These are phyloP conservation scores for Trichosporon sp. DNA, from an alignment of 1,284 basidiomycete genomes.

Conservation along the genomic window DNA sequence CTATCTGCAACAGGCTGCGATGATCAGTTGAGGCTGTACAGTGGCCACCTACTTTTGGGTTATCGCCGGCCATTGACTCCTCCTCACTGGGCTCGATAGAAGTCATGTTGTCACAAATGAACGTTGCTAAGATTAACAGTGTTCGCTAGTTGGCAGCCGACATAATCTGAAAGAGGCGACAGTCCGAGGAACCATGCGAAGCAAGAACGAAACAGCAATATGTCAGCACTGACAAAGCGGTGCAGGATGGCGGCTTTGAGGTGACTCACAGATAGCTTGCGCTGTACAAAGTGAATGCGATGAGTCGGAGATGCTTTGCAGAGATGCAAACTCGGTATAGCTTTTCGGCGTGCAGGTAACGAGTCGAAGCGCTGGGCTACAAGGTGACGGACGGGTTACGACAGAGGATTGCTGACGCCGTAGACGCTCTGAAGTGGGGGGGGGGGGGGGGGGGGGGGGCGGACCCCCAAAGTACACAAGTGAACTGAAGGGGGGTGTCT, in stretches of 20 bases:
- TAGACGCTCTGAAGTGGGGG: too few species aligned
- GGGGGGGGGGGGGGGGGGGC: too few species aligned
- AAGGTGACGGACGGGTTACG: not conserved
- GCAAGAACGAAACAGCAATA: not conserved
- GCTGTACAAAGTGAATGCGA: not conserved
- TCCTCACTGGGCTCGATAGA: constrained; percentile 15
- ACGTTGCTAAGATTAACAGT: not conserved
- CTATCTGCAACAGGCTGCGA: constrained; percentile 17
- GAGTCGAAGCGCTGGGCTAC: not conserved
- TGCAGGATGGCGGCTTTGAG: not conserved
- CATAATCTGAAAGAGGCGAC: constrained; percentile 6
- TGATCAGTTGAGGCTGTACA: not conserved
- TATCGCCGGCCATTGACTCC: constrained; percentile 21
- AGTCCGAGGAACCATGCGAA: not conserved
- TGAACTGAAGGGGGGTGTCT: constrained; percentile 20
- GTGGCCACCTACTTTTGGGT: constrained; percentile 10
- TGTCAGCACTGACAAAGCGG: constrained; percentile 11
- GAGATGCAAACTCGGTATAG: not conserved
- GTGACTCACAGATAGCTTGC: constrained; percentile 13
- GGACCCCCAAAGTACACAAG: too few species aligned
- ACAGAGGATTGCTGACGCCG: not conserved
- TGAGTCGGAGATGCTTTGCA: not conserved
- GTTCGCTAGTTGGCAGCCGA: constrained; percentile 12
- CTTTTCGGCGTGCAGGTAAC: not conserved
- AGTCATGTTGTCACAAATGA: too few species aligned